Percentiles rank a stretch among this genome's conserved stretches.
Evolutionary conservation across 1,139 yeast species (phyloP).

Genomic region (Pichia sp.): DNA sequence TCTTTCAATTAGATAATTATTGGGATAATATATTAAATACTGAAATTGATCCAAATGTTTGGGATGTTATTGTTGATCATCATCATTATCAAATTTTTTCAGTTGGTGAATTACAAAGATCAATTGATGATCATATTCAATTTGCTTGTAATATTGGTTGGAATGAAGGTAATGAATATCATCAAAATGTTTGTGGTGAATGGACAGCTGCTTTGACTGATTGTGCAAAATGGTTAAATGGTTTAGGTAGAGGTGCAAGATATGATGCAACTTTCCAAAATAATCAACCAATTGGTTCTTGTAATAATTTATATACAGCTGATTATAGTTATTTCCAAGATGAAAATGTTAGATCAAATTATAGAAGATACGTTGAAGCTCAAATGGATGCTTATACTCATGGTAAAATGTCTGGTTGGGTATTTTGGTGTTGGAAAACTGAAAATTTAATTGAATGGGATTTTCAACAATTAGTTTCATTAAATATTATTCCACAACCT

Average conservation of each 20-base stretch:
- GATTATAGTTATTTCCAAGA: conserved; percentile 30
- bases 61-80: conserved; percentile 50
- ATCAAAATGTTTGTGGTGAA: conserved; percentile 55
- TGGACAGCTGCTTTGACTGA: conserved; percentile 89
- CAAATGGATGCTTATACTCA: conserved; percentile 41
- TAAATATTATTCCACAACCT: conserved; percentile 57
- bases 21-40: conserved; percentile 44
- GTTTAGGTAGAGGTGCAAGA: conserved; percentile 53
- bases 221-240: conserved; percentile 61
- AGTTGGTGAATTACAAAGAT: conserved; percentile 34
- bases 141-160: conserved; percentile 27
- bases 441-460: conserved; percentile 62
- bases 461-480: conserved; percentile 42
- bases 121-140: conserved; percentile 35
- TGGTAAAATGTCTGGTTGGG: conserved; percentile 45
- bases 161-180: conserved; percentile 29
- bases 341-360: conserved; percentile 29
- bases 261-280: conserved; percentile 46
- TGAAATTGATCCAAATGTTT: conserved; percentile 23
- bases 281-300: conserved; percentile 32
- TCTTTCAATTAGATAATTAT: conserved; percentile 41
- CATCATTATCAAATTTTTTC: conserved; percentile 61
- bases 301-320: conserved; percentile 31
- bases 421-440: conserved; percentile 66
- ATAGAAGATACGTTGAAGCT: conserved; percentile 45